Base-by-base conservation (phyloP, 1,284 basidiomycete species). In the Ceratobasidium sp. region DNA sequence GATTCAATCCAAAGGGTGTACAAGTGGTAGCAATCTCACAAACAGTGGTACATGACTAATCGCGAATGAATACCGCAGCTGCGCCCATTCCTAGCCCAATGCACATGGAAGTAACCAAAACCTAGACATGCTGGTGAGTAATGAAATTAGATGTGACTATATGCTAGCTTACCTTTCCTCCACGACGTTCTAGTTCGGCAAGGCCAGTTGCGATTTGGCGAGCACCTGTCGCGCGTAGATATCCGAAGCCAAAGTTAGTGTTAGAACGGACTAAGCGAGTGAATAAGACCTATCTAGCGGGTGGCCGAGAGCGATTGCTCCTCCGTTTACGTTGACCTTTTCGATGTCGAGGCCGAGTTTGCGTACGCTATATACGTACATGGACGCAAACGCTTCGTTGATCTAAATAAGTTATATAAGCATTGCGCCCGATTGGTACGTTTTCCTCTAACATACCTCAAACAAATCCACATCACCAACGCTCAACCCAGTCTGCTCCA, bases 381-480 rank as follows among this genome's bases (percentile, higher is more conserved):
- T 94, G 0, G 94, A 96, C 10, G 95, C 94, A 81, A 96, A 96
- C 0, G 95, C 95, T 84, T 98, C 96, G 85, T 98, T 98, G 83
- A 96, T 92, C 92, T 94, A 75, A 33, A 10, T 38, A 64, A 48
- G n/a, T 33, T 33, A 2, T 13, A 26, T 13, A 62, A 15, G 65
- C 44, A 26, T n/a, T 44, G 33, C 20, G 23, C 44, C n/a, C 3
- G 40, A 48, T 9, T 17, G 17, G 9, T 20, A 23, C 6, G 20
- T n/a, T 33, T 23, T 61, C 33, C 33, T 57, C 9, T 15, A 15
- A 76, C 85, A 62, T 80, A 91, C 93, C 89, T 96, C 95, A 81
- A 91, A 96, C 42, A 96, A 83, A 83, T 96, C 94, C 38, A 96
- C 91, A 75, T 96, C 93, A 7, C 89, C 87, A 78, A 89, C 84